These are phyloP conservation scores for Rhamnella rubrinervis DNA, from an alignment of 331 rosid genomes.

Conservation along the genomic window DNA sequence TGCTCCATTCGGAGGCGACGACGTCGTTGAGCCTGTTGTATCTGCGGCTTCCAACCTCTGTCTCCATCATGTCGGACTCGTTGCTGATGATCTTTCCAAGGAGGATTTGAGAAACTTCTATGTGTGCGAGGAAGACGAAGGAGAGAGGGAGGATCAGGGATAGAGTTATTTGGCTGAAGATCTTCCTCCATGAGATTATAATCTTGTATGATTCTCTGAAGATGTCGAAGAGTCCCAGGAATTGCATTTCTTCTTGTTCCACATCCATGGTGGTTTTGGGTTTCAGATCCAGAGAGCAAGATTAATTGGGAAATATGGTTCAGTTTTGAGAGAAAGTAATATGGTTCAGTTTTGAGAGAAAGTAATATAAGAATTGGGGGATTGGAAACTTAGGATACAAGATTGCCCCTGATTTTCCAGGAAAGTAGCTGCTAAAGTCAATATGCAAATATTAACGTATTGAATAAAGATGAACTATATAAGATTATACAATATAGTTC, in stretches of 20 bases:
- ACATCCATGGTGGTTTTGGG: slow-evolving; percentile 42
- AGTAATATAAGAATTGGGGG: not conserved
- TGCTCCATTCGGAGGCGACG: slow-evolving; percentile 45
- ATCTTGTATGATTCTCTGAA: slow-evolving; percentile 60
- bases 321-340: not conserved
- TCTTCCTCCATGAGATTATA: slow-evolving; percentile 44
- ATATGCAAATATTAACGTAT: not conserved
- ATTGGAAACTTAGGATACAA: slow-evolving; percentile 1
- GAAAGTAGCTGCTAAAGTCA: slow-evolving; percentile 6
- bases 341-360: not conserved
- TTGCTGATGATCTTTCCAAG: slow-evolving; percentile 28
- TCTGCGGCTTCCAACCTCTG: slow-evolving; percentile 26
- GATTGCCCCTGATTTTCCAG: slow-evolving; percentile 6
- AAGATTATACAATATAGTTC: too few species aligned
- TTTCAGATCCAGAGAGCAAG: not conserved
- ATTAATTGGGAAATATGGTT: not conserved
- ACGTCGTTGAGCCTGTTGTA: slow-evolving; percentile 33
- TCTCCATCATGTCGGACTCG: slow-evolving; percentile 14
- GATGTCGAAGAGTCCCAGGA: slow-evolving; percentile 52
- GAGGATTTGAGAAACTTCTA: slow-evolving; percentile 52
- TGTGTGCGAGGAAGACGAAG: slow-evolving; percentile 64
- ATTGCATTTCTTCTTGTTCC: slow-evolving; percentile 73
- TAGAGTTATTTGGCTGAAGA: slow-evolving; percentile 63
- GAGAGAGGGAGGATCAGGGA: slow-evolving; percentile 69
- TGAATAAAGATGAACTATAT: not conserved